Base-by-base conservation (phyloP, 148 eudicot genomes). In the Chenopodium suecicum region DNA sequence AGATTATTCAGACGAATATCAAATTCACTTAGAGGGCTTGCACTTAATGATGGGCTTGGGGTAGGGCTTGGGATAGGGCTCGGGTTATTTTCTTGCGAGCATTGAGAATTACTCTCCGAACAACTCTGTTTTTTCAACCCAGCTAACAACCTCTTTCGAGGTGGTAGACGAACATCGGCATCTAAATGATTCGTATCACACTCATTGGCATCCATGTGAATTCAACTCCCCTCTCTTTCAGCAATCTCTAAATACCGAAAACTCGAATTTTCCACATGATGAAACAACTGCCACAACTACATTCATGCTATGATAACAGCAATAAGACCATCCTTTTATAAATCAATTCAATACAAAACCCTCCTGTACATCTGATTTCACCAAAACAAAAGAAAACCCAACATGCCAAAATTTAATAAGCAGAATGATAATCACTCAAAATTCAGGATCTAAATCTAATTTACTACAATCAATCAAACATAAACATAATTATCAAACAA, bases 131-230 rank as follows among this genome's bases (percentile, higher is more conserved):
- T 95, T 87, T 91, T 95, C 81, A 92, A 73, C 54, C 94, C 97
- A 0, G 94, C 98, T 27, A 95, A 87, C 67, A 92, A 89, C 69
- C 98, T 91, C 80, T 95, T 95, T 62, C 97, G 91, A 44, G 99
- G 99, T n/a, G 99, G 98, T 86, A 95, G 89, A 81, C 87, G 92
- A 68, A 91, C 92, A 82, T 93, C 96, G 1, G 92, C 82, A 75
- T 92, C 97, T 84, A 89, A 60, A 69, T 88, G 91, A 88, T 87
- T 90, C 34, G 84, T 54, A 78, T 86, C 91, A 78, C 88, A 88
- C 46, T 83, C 82, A 81, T 90, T 92, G 69, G 84, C 84, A 85
- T 92, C 97, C 98, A 95, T 93, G 71, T 19, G 44, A 81, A 72
- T 50, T 7, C 73, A 41, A 41, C 6, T 17, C 58, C 66, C 76